Percentiles rank a stretch among this genome's conserved stretches.
These are phyloP conservation scores for Exsudoporus frostii DNA, from an alignment of 768 basidiomycete genomes.

Conservation along the genomic window DNA sequence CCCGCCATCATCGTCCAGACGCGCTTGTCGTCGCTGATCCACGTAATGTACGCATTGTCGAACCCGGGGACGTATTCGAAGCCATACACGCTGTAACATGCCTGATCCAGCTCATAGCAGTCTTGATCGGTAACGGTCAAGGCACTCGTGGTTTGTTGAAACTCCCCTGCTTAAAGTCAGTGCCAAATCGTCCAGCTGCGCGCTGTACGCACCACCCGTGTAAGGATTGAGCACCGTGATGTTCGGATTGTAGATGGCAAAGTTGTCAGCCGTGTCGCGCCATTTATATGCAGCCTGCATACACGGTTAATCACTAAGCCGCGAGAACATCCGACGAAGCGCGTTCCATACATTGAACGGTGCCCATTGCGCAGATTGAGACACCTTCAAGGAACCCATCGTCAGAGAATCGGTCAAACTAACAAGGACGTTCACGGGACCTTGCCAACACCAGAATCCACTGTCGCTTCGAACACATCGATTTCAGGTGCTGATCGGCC, in stretches of 20 bases:
- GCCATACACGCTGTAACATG: constrained; percentile 48
- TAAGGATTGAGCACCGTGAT: constrained; percentile 41
- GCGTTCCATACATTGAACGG: constrained; percentile 30
- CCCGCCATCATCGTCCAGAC: constrained; percentile 55
- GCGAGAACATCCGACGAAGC: neutral
- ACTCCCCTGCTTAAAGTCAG: constrained; percentile 26
- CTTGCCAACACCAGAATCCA: constrained; percentile 33
- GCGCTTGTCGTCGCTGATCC: constrained; percentile 55
- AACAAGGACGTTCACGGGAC: constrained; percentile 19
- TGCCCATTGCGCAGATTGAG: constrained; percentile 51
- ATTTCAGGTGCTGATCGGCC: constrained; percentile 60
- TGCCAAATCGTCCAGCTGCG: neutral
- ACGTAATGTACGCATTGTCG: constrained; percentile 60
- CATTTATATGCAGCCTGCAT: constrained; percentile 43
- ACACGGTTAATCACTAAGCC: neutral
- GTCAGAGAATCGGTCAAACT: constrained; percentile 8
- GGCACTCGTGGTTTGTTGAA: constrained; percentile 41
- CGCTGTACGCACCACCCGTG: constrained; percentile 37
- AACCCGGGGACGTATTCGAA: constrained; percentile 53
- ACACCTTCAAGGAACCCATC: constrained; percentile 35
- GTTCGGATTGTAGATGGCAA: constrained; percentile 36
- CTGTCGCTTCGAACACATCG: constrained; percentile 53
- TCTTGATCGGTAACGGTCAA: constrained; percentile 37
- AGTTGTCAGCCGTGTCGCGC: constrained; percentile 35
- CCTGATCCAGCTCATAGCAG: constrained; percentile 42